Conservation (phyloP, 2,329 filamentous ascomycete genomes). For the Cadophora sp. region DNA sequence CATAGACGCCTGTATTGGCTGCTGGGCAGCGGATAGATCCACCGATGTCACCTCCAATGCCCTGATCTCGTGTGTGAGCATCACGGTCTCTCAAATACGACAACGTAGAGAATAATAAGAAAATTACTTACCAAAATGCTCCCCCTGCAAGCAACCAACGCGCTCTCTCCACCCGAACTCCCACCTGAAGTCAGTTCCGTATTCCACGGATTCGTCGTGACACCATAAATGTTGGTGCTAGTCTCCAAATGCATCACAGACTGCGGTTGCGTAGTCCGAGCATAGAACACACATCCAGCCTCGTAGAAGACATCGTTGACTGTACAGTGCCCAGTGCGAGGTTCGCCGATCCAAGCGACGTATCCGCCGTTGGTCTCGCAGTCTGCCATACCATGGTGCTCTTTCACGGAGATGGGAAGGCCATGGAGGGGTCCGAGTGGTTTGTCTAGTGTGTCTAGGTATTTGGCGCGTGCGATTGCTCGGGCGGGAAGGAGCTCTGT, state of each 20-base stretch:
- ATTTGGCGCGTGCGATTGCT: slow-evolving; percentile 35
- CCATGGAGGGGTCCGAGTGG: slow-evolving; percentile 67
- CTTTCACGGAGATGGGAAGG: slow-evolving; percentile 61
- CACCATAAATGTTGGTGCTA: slow-evolving; percentile 64
- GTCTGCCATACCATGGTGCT: slow-evolving; percentile 54
- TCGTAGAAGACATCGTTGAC: slow-evolving; percentile 62
- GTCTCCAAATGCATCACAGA: slow-evolving; percentile 54
- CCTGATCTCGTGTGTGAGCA: slow-evolving; percentile 6
- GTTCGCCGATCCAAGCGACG: slow-evolving; percentile 57
- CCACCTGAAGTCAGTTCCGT: slow-evolving; percentile 64
- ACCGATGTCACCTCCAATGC: slow-evolving; percentile 34
- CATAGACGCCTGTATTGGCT: slow-evolving; percentile 57
- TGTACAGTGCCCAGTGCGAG: slow-evolving; percentile 44
- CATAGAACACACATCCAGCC: slow-evolving; percentile 69
- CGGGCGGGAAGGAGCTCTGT: slow-evolving; percentile 35
- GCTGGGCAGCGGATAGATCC: slow-evolving; percentile 43
- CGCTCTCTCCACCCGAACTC: slow-evolving; percentile 66
- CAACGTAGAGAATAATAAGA: background rate
- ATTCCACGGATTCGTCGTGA: slow-evolving; percentile 58
- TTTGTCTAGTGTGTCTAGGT: slow-evolving; percentile 29
- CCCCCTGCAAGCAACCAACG: slow-evolving; percentile 51
- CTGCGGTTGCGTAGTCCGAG: slow-evolving; percentile 66
- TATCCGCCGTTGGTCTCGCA: slow-evolving; percentile 58
- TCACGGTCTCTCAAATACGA: background rate
- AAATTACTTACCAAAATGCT: slow-evolving; percentile 45